Percentiles rank a stretch among this genome's conserved stretches.
These are phyloP conservation scores for Heritiera littoralis DNA, from an alignment of 345 rosid genomes.

Conservation along the genomic window DNA sequence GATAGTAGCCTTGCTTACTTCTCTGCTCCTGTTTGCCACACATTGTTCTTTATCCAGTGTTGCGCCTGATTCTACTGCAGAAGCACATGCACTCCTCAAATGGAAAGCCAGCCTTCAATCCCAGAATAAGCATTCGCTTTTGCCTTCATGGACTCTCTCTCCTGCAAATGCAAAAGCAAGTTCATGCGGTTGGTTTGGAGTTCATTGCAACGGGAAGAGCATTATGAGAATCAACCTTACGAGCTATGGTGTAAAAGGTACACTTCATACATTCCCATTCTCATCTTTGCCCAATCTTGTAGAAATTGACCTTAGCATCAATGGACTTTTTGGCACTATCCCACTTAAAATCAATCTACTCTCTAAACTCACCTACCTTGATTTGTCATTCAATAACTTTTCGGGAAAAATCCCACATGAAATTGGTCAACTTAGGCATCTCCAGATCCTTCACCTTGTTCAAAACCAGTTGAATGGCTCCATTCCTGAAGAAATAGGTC, in stretches of 20 bases:
- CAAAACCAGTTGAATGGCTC: slow-evolving; percentile 20
- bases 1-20: neutral
- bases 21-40: neutral
- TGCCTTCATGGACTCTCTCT: slow-evolving; percentile 10
- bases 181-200: slow-evolving; percentile 13
- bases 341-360: slow-evolving; percentile 25
- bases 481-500: slow-evolving; percentile 24
- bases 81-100: neutral
- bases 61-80: neutral
- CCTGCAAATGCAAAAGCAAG: neutral
- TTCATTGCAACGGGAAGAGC: slow-evolving; percentile 15
- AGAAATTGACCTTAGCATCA: slow-evolving; percentile 16
- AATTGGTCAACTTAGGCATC: slow-evolving; percentile 24
- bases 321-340: slow-evolving; percentile 23
- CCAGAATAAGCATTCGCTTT: slow-evolving; percentile 10
- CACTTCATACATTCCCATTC: slow-evolving; percentile 25
- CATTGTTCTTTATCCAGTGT: neutral
- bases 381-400: slow-evolving; percentile 12
- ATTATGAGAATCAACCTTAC: neutral
- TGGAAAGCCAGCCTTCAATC: slow-evolving; percentile 29
- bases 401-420: slow-evolving; percentile 23
- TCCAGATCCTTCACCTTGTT: slow-evolving; percentile 13
- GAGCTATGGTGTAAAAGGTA: slow-evolving; percentile 18
- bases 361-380: slow-evolving; percentile 30
- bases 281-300: slow-evolving; percentile 25